Base-by-base conservation (phyloP, 768 basidiomycete genomes). In the Hygrophorus pudorinus region DNA sequence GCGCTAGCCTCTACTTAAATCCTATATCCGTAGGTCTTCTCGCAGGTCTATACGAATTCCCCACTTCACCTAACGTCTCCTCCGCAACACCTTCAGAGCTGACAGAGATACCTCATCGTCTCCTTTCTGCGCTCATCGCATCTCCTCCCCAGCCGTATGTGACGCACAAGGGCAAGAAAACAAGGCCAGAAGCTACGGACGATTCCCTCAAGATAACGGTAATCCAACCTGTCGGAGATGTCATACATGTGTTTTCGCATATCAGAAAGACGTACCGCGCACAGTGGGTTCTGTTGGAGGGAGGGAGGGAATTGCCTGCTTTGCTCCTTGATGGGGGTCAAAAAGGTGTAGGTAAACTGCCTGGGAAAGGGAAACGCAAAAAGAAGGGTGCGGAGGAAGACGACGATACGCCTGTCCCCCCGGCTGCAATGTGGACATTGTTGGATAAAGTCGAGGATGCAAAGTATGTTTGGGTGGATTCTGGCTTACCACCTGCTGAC, bases 31-130 rank as follows among this genome's bases (percentile, higher is more conserved):
- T 48, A 96, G 93, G 93, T 17, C 79, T 97, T 37, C 68, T 97
- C 42, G 93, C 89, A 14, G 90, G 93, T 8, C 65, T 97, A 33
- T 80, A 82, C 58, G 91, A 97, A 56, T 92, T 92, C 65, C 87
- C 90, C 44, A 76, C 85, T 16, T 61, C 64, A 31, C 58, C 73
- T 44, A 70, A 82, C 57, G 70, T 84, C 45, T 57, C 71, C 32
- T 61, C 67, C 36, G 65, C 68, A 8, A 64, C 68, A 9, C 47
- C 55, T n/a, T 55, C 55, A 10, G 58, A 58, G 30, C 59, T 59
- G 24, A 53, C 47, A 27, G 56, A 63, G 45, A 61, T 67, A 14
- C 56, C 69, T 13, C 48, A 59, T 38, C 48, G 47, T 52, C 61
- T 70, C 45, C 61, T 70, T 52, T 65, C 61, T 45, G 62, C 56